These are phyloP conservation scores for Trypanosoma rangeli DNA, from an alignment of 208 protist species.

Conservation along the genomic window DNA sequence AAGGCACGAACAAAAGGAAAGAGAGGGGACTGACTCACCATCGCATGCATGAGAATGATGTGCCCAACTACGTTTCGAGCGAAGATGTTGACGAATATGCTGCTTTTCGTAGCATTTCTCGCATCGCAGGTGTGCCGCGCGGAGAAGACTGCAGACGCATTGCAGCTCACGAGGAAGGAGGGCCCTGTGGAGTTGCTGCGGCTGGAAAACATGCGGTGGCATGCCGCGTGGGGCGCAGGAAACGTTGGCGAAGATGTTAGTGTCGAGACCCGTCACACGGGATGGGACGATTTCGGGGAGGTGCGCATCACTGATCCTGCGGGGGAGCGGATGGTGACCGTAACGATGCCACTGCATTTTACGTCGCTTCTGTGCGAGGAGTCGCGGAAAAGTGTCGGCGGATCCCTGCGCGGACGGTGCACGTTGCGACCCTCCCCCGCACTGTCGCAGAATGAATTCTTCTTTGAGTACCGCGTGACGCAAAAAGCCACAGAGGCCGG, in stretches of 20 bases:
- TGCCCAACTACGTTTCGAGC: background rate
- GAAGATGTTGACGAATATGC: background rate
- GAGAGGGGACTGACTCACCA: background rate
- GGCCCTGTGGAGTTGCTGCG: slow-evolving; percentile 13
- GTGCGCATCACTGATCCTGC: slow-evolving; percentile 1
- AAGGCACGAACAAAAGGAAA: background rate
- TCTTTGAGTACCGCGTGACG: slow-evolving; percentile 25
- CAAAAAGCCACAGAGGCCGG: background rate
- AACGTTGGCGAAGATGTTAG: background rate
- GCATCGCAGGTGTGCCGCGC: background rate
- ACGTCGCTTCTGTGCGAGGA: slow-evolving; percentile 26
- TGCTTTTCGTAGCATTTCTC: background rate
- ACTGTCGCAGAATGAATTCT: background rate
- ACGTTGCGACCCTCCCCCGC: slow-evolving; percentile 12
- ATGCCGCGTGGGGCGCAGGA: background rate
- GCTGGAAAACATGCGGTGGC: slow-evolving; percentile 8
- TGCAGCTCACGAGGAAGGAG: background rate
- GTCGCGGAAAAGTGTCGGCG: slow-evolving; percentile 4
- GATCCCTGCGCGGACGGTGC: slow-evolving; percentile 15
- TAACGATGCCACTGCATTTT: background rate
- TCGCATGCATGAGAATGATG: background rate
- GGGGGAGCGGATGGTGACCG: slow-evolving; percentile 12
- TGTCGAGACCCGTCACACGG: background rate
- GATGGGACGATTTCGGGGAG: slow-evolving; percentile 11
- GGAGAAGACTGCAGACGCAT: background rate